These are phyloP conservation scores for Tephrocybe sp. DNA, from an alignment of 768 basidiomycete species.

Conservation along the genomic window DNA sequence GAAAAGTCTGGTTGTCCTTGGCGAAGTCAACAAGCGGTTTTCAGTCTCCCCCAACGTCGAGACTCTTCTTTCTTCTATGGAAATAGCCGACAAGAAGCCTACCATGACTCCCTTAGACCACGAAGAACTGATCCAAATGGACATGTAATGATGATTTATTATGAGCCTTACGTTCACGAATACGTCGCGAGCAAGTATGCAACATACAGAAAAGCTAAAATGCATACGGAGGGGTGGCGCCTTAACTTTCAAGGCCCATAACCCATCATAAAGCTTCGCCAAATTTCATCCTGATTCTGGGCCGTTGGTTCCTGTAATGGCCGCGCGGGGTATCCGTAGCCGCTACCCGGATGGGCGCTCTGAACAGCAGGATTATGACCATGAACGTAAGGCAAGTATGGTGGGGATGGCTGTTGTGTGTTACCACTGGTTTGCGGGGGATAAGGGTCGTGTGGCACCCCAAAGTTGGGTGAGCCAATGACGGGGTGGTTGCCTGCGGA, in stretches of 20 bases:
- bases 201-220: too few species aligned
- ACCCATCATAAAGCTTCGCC: constrained; percentile 35
- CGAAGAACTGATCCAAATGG: constrained; percentile 58
- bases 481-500: constrained; percentile 1
- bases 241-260: constrained; percentile 19
- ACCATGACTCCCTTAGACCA: constrained; percentile 29
- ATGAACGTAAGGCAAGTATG: constrained; percentile 9
- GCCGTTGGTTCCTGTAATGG: constrained; percentile 9
- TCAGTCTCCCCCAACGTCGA: constrained; percentile 85
- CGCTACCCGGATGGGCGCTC: background rate
- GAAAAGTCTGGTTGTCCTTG: constrained; percentile 69
- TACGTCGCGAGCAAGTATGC: too few species aligned
- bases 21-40: constrained; percentile 86
- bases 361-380: constrained; percentile 1
- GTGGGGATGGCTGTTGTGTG: background rate
- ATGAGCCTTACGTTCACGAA: too few species aligned
- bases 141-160: constrained; percentile 22
- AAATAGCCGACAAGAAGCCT: constrained; percentile 42
- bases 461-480: constrained; percentile 3
- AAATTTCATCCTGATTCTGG: constrained; percentile 36
- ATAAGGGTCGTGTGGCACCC: background rate
- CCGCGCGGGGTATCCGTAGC: constrained; percentile 8
- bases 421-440: constrained; percentile 8
- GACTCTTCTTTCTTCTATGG: constrained; percentile 65
- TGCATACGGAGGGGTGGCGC: too few species aligned